Conservation (phyloP, 148 eudicot species). For the Arbutus unedo region DNA sequence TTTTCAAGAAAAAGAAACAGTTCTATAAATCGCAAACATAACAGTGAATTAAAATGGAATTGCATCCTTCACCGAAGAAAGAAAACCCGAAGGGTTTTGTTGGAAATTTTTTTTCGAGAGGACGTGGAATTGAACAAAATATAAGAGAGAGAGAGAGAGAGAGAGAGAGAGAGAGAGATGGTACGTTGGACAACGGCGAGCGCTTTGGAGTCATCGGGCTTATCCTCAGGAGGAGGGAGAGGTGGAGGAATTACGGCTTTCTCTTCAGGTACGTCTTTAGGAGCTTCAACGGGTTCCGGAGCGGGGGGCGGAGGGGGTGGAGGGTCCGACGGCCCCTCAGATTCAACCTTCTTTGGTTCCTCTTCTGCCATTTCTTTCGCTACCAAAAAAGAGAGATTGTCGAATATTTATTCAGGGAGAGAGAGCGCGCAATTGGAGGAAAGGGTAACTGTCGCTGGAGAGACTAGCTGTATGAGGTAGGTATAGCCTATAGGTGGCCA, state of each 20-base stretch:
- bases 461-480: constrained; percentile 12
- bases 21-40: neutral
- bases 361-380: constrained; percentile 33
- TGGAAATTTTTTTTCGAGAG: neutral
- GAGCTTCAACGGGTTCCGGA: constrained; percentile 19
- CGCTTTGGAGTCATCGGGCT: constrained; percentile 49
- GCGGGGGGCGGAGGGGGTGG: constrained; percentile 15
- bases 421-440: neutral
- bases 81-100: neutral
- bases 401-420: neutral
- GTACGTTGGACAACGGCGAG: constrained; percentile 49
- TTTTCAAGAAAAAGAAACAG: neutral
- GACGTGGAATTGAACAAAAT: neutral
- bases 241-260: constrained; percentile 38
- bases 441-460: neutral
- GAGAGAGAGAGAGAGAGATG: neutral
- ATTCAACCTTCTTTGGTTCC: constrained; percentile 31
- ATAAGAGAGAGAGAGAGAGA: neutral
- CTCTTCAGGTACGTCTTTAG: constrained; percentile 37
- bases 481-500: constrained; percentile 10
- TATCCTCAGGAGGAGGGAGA: constrained; percentile 28
- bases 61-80: neutral
- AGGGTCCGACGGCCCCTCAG: constrained; percentile 25
- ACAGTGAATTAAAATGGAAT: neutral
- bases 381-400: neutral